Base-by-base conservation (phyloP, 1,284 basidiomycete genomes). In the Megacollybia platyphylla region DNA sequence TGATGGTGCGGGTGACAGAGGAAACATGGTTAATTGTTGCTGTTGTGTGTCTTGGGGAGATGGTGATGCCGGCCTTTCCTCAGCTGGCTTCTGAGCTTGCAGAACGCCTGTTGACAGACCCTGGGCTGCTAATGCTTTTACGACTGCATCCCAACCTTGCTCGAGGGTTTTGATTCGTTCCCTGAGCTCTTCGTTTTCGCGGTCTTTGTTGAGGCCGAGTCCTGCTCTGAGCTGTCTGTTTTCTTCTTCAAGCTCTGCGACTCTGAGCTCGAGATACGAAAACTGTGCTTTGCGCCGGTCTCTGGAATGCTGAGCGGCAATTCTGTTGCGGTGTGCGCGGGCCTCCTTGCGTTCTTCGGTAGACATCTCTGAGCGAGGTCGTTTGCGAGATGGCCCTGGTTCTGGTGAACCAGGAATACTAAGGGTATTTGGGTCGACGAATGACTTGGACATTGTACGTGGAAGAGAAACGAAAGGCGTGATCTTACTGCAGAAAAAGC, bases 161-260 rank as follows among this genome's bases (percentile, higher is more conserved):
- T 87, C 84, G 36, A 87, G 76, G 2, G 78, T 78, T 52, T 71
- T 73, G 53, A 87, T 79, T 40, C 84, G 71, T 57, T 83, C 79
- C 52, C 71, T 72, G 39, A 87, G 67, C 54, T 85, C 79, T 53
- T 76, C 65, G 48, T 87, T 87, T 65, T 87, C 84, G 48, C 64
- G 65, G 49, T 80, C 76, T 43, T 70, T 64, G 39, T 34, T 13
- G 39, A 79, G 59, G 48, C 62, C 70, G 46, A 87, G 70, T 24
- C 79, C 75, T 5, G 79, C 76, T 9, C 87, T 75, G 13, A 92
- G 73, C 42, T 74, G 74, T 31, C 71, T 64, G 61, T 91, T 91
- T 65, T 93, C 89, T 40, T 83, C 80, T 63, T 91, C 87, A 46
- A 93, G 79, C 55, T 87, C 79, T 17, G 75, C 61, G 42, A 92